Base-by-base conservation (phyloP, 2,329 filamentous ascomycete species). In the Leptographium procerum region DNA sequence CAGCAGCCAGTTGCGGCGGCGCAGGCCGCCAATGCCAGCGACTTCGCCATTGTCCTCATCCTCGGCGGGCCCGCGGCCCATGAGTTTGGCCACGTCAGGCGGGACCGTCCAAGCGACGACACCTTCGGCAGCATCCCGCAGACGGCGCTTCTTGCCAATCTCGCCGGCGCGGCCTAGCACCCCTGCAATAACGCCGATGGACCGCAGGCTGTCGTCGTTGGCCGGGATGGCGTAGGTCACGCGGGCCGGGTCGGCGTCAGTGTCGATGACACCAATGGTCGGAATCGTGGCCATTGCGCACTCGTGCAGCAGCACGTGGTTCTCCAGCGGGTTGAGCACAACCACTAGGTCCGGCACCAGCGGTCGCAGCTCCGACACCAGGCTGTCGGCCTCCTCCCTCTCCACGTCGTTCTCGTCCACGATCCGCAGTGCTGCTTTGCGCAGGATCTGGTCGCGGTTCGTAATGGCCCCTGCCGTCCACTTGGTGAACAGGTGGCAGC, bases 161-260 rank as follows among this genome's bases (percentile, higher is more conserved):
- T 95, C 77, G 11, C 89, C 94, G 1, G 94, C 94, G 56, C 87
- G 82, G 47, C 91, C 92, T 43, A 99, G 78, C 1, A 94, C 86
- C 57, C 91, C 91, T 4, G 86, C 88, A 65, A 99, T 89, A 61
- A 96, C 79, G 65, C 87, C 83, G 55, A 91, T 81, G 63, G 86
- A 86, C 61, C 94, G 87, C 64, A 96, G 73, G 82, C 91, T 91
- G 78, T 99, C 94, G 69, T 99, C 94, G 71, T 99, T 99, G 55
- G 90, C 90, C 2, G 94, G 94, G 65, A 99, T 96, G 16, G 89
- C 88, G 69, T 99, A 99, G 4, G 94, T 97, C 55, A 97, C 91
- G 83, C 89, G 92, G 0, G 89, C 89, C 0, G 94, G 89, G 72
- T 97, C 88, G 2, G 85, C 86, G 71, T 99, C 88, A 1, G 94